These are phyloP conservation scores for Alternaria angustiovoidea DNA, from an alignment of 2,329 filamentous ascomycete genomes.

Conservation along the genomic window DNA sequence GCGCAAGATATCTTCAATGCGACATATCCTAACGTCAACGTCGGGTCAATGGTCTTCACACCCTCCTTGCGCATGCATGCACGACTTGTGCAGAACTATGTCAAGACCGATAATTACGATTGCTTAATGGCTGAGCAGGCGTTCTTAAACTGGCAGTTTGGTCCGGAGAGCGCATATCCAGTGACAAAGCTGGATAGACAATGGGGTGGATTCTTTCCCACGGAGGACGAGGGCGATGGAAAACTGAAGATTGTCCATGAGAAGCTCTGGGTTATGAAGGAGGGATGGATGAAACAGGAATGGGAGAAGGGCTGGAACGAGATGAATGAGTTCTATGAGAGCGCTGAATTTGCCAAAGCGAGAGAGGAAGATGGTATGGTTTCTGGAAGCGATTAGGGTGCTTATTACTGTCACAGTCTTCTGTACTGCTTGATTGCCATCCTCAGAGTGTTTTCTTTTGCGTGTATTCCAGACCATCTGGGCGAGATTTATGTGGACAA, in stretches of 20 bases:
- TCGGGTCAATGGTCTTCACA: slow-evolving; percentile 43
- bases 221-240: slow-evolving; percentile 31
- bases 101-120: slow-evolving; percentile 42
- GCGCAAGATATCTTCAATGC: slow-evolving; percentile 27
- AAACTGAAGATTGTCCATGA: slow-evolving; percentile 47
- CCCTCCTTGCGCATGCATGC: slow-evolving; percentile 41
- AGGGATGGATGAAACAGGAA: slow-evolving; percentile 34
- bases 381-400: not conserved
- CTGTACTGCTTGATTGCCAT: too few relatives aligned
- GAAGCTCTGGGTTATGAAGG: slow-evolving; percentile 41
- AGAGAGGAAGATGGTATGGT: slow-evolving; percentile 21
- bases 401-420: too few relatives aligned
- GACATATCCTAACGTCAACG: slow-evolving; percentile 38
- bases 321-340: slow-evolving; percentile 37
- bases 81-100: slow-evolving; percentile 44
- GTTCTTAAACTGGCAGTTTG: slow-evolving; percentile 47
- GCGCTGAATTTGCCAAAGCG: slow-evolving; percentile 27
- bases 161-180: slow-evolving; percentile 38
- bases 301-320: slow-evolving; percentile 37
- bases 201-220: slow-evolving; percentile 41
- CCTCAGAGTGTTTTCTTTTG: too few relatives aligned
- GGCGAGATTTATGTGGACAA: too few relatives aligned
- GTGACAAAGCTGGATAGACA: slow-evolving; percentile 30
- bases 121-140: slow-evolving; percentile 45
- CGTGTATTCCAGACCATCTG: too few relatives aligned